phyloP scores from a whole-genome alignment of 441 rosid species.

The Breynia disticha region DNA sequence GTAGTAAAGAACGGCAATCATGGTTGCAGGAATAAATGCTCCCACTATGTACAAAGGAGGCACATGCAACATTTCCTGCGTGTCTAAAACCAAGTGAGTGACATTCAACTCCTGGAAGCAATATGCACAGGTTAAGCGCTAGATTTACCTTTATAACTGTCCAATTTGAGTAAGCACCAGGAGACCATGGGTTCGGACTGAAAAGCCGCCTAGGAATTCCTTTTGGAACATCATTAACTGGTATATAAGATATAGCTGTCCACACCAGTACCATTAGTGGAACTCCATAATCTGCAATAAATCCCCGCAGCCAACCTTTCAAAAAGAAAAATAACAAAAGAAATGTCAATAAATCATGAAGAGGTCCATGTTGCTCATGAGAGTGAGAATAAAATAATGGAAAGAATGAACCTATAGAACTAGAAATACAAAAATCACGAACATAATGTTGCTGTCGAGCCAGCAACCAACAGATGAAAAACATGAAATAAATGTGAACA shows the following conservation, averaged over 20 bases:
- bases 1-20: conserved; percentile 83
- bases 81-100: no score
- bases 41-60: conserved; percentile 50
- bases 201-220: conserved; percentile 74
- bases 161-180: conserved; percentile 69
- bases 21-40: conserved; percentile 70
- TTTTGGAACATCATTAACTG: conserved; percentile 33
- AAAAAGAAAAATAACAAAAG: background rate
- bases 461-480: background rate
- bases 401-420: background rate
- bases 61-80: conserved; percentile 78
- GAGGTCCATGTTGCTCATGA: background rate
- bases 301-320: conserved; percentile 35
- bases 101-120: no score
- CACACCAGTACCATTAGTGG: conserved; percentile 42
- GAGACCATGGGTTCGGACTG: conserved; percentile 69
- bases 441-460: background rate
- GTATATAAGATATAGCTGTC: conserved; percentile 52
- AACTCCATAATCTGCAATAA: conserved; percentile 50
- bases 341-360: background rate
- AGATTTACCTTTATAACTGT: conserved; percentile 52
- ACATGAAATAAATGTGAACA: background rate
- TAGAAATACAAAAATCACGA: no score
- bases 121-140: no score
- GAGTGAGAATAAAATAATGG: background rate